Evolutionary conservation across 352 stramenopile species (phyloP).

Genomic region (Phytophthora foliorum): DNA sequence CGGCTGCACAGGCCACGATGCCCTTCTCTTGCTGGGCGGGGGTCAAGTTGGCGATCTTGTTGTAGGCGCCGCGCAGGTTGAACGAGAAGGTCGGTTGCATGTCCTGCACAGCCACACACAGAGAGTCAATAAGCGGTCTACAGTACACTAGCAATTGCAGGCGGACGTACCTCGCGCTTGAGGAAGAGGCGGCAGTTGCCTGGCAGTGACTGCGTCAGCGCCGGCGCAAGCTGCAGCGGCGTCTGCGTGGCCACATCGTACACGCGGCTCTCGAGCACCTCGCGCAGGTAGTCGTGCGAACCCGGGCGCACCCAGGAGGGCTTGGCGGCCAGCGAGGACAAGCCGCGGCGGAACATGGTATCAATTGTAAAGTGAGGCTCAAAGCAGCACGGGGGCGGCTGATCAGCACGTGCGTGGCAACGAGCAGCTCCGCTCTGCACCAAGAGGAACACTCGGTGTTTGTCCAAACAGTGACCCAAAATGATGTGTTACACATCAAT

Average conservation of each 20-base stretch:
- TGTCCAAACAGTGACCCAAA: background rate
- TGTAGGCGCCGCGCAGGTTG: constrained; percentile 98
- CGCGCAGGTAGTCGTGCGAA: constrained; percentile 80
- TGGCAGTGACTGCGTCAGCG: constrained; percentile 64
- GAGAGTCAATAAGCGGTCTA: constrained; percentile 1
- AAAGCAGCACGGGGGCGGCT: background rate
- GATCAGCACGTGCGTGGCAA: background rate
- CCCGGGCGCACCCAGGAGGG: constrained; percentile 73
- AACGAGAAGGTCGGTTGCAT: constrained; percentile 99
- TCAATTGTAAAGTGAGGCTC: constrained; percentile 16
- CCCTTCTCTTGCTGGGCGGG: constrained; percentile 78
- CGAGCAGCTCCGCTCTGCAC: constrained; percentile 3
- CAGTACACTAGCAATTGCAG: background rate
- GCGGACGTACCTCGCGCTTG: constrained; percentile 91
- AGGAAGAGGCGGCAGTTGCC: constrained; percentile 81
- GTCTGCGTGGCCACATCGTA: constrained; percentile 88
- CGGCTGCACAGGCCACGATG: constrained; percentile 84
- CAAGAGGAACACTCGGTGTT: constrained; percentile 35
- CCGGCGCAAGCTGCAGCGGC: constrained; percentile 66
- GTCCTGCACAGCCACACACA: constrained; percentile 63
- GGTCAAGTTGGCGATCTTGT: constrained; percentile 98
- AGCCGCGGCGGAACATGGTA: constrained; percentile 54
- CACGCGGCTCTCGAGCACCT: constrained; percentile 84
- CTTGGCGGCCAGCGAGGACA: constrained; percentile 41
- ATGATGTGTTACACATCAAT: background rate